Evolutionary conservation across 2,329 filamentous ascomycete species (phyloP).

Genomic region (Daldinia eschscholtzii): DNA sequence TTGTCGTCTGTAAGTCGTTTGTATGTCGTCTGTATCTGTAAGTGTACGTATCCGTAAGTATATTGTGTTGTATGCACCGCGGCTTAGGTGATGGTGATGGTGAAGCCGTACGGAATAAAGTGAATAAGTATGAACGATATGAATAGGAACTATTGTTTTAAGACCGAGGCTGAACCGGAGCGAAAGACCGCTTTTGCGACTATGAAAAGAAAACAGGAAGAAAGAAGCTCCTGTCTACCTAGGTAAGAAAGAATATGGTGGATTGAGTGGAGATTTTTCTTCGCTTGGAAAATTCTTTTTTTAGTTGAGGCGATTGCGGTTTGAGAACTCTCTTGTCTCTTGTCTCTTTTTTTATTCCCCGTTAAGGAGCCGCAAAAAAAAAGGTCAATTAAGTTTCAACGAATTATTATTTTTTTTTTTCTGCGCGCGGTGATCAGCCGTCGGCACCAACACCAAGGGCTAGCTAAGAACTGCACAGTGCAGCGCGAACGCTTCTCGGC

Average conservation of each 20-base stretch:
- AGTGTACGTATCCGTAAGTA: no score
- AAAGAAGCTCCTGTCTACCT: slow-evolving; percentile 28
- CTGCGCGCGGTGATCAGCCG: slow-evolving; percentile 39
- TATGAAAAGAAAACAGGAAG: slow-evolving; percentile 20
- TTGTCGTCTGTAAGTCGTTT: background rate
- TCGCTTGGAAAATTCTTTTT: slow-evolving; percentile 43
- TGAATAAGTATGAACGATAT: slow-evolving; percentile 14
- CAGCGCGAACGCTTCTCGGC: slow-evolving; percentile 38
- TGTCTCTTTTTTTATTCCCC: slow-evolving; percentile 27
- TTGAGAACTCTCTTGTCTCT: slow-evolving; percentile 34
- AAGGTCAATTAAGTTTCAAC: slow-evolving; percentile 44
- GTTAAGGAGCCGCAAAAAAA: slow-evolving; percentile 43
- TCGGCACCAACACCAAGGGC: slow-evolving; percentile 39
- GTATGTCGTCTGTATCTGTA: background rate
- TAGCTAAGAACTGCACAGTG: slow-evolving; percentile 42
- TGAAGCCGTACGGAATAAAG: slow-evolving; percentile 6
- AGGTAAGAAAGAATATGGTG: slow-evolving; percentile 35
- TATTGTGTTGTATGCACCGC: background rate
- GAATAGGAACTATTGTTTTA: slow-evolving; percentile 16
- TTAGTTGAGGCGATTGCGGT: slow-evolving; percentile 43
- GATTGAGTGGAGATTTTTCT: slow-evolving; percentile 45
- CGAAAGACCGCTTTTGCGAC: slow-evolving; percentile 36
- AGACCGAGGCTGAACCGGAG: slow-evolving; percentile 42
- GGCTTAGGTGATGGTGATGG: slow-evolving; percentile 5
- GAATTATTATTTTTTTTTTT: slow-evolving; percentile 30